Evolutionary conservation across 371 early-diverging fungal genomes (phyloP), one percentile per base, ranked within the genome.

Genomic region (Coemansia sp.): DNA sequence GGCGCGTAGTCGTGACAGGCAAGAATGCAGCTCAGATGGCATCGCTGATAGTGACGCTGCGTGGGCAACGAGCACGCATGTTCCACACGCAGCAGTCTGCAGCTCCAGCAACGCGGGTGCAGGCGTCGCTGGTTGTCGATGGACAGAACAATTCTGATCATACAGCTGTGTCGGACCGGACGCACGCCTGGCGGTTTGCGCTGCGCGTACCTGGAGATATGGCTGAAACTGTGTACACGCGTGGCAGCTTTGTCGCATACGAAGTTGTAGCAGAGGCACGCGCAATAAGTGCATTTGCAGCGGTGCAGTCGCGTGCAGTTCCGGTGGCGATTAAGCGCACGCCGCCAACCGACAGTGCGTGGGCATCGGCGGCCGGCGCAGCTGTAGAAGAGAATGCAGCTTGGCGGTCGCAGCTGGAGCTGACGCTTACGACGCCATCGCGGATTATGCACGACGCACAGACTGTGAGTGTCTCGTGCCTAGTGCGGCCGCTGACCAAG

Each of bases 141-240:
- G 73, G 73, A 15, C 24, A 19, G 26, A 39, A 52, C 13, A 57
- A 58, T 1, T 55, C 48, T 6, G 51, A 57, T 6, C 55, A 65
- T 32, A 28, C 54, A 2, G 55, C 28, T 36, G 28, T 54, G 21
- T 29, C 23, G 3, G 63, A 39, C 52, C 66, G 58, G 13, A 49
- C 54, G 11, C 78, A 64, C 58, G 73, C 73, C 23, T 78, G 78
- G 78, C 67, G 39, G 11, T 78, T 78, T 44, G 62, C 63, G 3
- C 65, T 78, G n/a, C 29, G 53, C 12, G 24, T 73, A 7, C 78
- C 78, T 0, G 78, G 78, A 46, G n/a, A 62, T 21, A 66, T 56
- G 12, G 73, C 73, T 17, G 78, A 78, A 41, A 73, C 78, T 0
- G 61, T 73, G 8, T 73, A 52, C 41, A 61, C 66, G 28, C 41